These are phyloP conservation scores for Haplosporangium gracile DNA, from an alignment of 192 early-diverging fungal species.

Conservation along the genomic window DNA sequence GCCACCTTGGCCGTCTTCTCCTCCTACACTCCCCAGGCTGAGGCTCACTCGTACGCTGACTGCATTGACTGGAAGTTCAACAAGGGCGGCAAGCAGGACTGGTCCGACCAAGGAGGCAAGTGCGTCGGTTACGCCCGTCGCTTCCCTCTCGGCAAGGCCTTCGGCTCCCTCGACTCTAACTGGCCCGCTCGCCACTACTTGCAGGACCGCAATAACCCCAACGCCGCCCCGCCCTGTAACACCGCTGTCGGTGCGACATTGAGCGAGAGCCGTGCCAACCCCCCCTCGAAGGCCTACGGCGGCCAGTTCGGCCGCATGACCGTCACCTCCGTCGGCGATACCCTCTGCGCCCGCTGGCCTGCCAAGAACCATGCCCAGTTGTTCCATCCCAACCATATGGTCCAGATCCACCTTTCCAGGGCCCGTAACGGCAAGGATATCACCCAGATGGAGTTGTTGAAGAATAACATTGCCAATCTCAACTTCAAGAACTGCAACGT, in stretches of 20 bases:
- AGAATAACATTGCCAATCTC: no score
- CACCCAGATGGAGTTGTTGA: no score
- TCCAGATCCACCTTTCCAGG: no score
- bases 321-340: no score
- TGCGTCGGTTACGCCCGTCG: slow-evolving; percentile 21
- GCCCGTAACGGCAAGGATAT: no score
- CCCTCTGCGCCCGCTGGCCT: no score
- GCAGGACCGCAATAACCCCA: slow-evolving; percentile 12
- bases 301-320: no score
- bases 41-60: slow-evolving; percentile 26
- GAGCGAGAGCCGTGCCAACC: slow-evolving; percentile 23
- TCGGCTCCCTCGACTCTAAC: slow-evolving; percentile 15
- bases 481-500: no score
- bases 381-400: no score
- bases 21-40: background rate
- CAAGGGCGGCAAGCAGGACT: slow-evolving; percentile 13
- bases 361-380: no score
- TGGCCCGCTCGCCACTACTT: slow-evolving; percentile 8
- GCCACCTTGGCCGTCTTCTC: slow-evolving; percentile 22
- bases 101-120: slow-evolving; percentile 11
- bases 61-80: slow-evolving; percentile 34
- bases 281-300: background rate
- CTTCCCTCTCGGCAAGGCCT: slow-evolving; percentile 14
- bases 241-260: slow-evolving; percentile 1
- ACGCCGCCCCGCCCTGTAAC: slow-evolving; percentile 5